Evolutionary conservation across 2,329 filamentous ascomycete species (phyloP).

Genomic region (Alternaria arbusti): DNA sequence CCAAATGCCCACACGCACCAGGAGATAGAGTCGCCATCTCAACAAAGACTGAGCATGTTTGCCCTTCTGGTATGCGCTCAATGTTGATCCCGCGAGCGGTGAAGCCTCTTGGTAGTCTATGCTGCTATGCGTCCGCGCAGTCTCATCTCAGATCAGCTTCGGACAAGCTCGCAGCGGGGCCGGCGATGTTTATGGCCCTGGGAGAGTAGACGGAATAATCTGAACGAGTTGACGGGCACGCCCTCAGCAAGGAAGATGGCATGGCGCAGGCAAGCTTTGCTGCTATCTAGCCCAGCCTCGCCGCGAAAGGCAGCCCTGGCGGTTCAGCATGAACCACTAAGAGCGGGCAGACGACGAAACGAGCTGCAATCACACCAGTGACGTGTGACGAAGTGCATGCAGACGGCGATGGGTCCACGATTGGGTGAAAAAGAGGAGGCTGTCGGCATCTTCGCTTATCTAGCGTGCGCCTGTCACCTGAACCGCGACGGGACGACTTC

Average conservation of each 20-base stretch:
- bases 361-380: constrained; percentile 9
- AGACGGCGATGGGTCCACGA: constrained; percentile 5
- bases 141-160: constrained; percentile 10
- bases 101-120: constrained; percentile 9
- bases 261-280: constrained; percentile 8
- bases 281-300: constrained; percentile 9
- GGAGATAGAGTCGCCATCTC: constrained; percentile 38
- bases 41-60: constrained; percentile 15
- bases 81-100: constrained; percentile 2
- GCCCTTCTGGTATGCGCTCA: constrained; percentile 12
- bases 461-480: constrained; percentile 4
- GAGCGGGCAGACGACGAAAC: constrained; percentile 3
- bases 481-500: constrained; percentile 2
- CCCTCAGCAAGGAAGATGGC: constrained; percentile 4
- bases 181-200: not conserved
- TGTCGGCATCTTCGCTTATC: not conserved
- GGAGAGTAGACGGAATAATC: not conserved
- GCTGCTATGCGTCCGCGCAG: not conserved
- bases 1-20: constrained; percentile 21
- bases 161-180: not conserved
- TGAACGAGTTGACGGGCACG: not conserved
- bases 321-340: constrained; percentile 22
- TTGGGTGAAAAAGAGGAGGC: constrained; percentile 2
- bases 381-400: constrained; percentile 24
- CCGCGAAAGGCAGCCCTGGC: constrained; percentile 19